Base-by-base conservation (phyloP, 1,284 basidiomycete genomes). In the Erythrobasidium hasegawianum region DNA sequence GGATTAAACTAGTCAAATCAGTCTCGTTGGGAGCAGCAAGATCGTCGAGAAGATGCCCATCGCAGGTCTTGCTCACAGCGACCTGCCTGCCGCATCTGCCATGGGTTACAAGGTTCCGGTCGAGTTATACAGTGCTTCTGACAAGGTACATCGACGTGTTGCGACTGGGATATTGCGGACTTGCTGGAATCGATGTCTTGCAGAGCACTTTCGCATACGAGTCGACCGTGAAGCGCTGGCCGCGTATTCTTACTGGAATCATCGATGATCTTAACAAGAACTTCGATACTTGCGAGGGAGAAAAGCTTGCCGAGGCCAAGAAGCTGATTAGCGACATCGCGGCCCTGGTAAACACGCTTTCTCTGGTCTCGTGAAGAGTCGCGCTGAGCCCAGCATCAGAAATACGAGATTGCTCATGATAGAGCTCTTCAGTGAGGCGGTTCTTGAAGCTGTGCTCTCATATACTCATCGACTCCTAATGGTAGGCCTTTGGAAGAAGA, bases 221-320 rank as follows among this genome's bases (percentile, higher is more conserved):
- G 27, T 69, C 69, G 18, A 72, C 72, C 14, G 62, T 69, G 20
- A 64, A 59, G 55, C 82, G 91, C 66, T 97, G 95, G 95, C 95
- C 95, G 0, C 82, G 88, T 33, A 97, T 95, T 71, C 80, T 93
- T 54, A 90, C 90, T 5, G 82, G 83, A 66, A 81, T 90, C 65
- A 86, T 92, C 71, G 87, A 90, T 75, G 83, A 84, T 54, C 77
- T 92, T 49, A 83, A 86, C 72, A 82, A 81, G 56, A 76, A 79
- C 68, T 83, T 84, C 60, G 84, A 87, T 74, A 79, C 80, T 14
- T 69, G 79, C 69, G 71, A 71, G 27, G 68, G 38, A 49, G 71
- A 79, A n/a, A 80, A 80, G 75, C 72, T 81, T 22, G 72, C 74
- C 16, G 88, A 93, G 75, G 91, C 88, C 4, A 93, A 89, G 76